Evolutionary conservation across 208 protist species (phyloP), one percentile per base, ranked within the genome.

Genomic region (Phytomonas francai): DNA sequence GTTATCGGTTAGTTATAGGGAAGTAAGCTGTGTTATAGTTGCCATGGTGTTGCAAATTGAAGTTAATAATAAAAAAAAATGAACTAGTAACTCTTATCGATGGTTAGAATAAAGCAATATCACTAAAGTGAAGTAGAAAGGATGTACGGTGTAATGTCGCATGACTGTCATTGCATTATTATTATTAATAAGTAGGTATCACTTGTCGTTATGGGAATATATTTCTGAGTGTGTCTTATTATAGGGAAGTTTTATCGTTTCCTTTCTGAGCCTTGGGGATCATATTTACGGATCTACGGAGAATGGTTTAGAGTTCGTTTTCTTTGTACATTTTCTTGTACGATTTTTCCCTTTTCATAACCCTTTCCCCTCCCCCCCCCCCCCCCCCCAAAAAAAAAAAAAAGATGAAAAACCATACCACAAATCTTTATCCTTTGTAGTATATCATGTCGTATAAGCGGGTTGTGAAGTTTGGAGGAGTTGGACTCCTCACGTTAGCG

Each of bases 391-490:
- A n/a, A n/a, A n/a, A n/a, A n/a, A n/a, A n/a, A 28, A 42, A 61
- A 22, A 54, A 59, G 31, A 27, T 29, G 25, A 62, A 56, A 56
- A n/a, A n/a, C 30, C 14, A 45, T 19, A 63, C 14, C 14, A 25
- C 5, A 27, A 65, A 33, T 29, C n/a, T 65, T 65, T 7, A 39
- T 65, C 25, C 61, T 65, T 31, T 65, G 28, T 65, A 31, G 36
- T 33, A 8, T 65, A 65, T 65, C 22, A 87, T 81, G 79, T 80
- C 82, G 56, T 45, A 72, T 29, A 67, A 70, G 19, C 59, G 83
- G 9, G 42, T 81, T 0, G 70, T 68, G 12, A 70, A 67, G 4
- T 75, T 81, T 62, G 74, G 72, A 31, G 71, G 70, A 22, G 72
- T 80, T 27, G 79, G 73, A 0, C 51, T 68, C 16, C 57, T 86